phyloP scores from a whole-genome alignment of 2,329 filamentous ascomycete genomes.

The Emergomyces africanus region DNA sequence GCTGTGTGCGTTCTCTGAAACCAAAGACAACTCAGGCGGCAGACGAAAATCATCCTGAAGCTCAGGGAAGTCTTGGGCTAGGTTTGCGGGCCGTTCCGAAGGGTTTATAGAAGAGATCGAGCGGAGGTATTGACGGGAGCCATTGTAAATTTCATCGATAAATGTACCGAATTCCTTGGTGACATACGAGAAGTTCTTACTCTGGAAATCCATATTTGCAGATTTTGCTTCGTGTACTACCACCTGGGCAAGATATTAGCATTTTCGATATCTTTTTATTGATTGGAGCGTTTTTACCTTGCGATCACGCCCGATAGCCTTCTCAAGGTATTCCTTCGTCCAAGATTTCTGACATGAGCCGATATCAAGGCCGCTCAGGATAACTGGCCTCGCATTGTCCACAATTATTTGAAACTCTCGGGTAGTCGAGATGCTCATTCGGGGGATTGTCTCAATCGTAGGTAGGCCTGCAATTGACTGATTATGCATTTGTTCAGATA shows the following conservation, averaged over 20 bases:
- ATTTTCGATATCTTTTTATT: slow-evolving; percentile 2
- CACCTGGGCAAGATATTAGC: slow-evolving; percentile 35
- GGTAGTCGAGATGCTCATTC: slow-evolving; percentile 39
- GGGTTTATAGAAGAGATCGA: slow-evolving; percentile 59
- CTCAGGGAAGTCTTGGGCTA: slow-evolving; percentile 57
- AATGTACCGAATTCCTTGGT: slow-evolving; percentile 57
- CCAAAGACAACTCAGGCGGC: slow-evolving; percentile 47
- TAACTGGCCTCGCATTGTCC: slow-evolving; percentile 44
- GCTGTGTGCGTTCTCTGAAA: slow-evolving; percentile 55
- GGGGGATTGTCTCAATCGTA: slow-evolving; percentile 31
- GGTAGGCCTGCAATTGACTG: slow-evolving; percentile 6
- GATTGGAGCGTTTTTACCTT: slow-evolving; percentile 34
- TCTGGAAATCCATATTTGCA: slow-evolving; percentile 63
- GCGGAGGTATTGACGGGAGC: slow-evolving; percentile 61
- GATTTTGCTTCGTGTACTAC: slow-evolving; percentile 58
- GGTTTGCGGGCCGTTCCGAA: slow-evolving; percentile 53
- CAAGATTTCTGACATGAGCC: slow-evolving; percentile 56
- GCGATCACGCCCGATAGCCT: slow-evolving; percentile 47
- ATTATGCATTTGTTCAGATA: background rate
- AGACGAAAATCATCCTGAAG: slow-evolving; percentile 58
- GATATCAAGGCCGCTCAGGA: slow-evolving; percentile 54
- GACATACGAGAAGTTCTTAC: slow-evolving; percentile 70
- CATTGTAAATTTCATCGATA: slow-evolving; percentile 45
- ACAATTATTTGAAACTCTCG: slow-evolving; percentile 51
- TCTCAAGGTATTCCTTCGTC: slow-evolving; percentile 55